Evolutionary conservation across 2,329 filamentous ascomycete genomes (phyloP).

Genomic region (Colletotrichum limetticola): DNA sequence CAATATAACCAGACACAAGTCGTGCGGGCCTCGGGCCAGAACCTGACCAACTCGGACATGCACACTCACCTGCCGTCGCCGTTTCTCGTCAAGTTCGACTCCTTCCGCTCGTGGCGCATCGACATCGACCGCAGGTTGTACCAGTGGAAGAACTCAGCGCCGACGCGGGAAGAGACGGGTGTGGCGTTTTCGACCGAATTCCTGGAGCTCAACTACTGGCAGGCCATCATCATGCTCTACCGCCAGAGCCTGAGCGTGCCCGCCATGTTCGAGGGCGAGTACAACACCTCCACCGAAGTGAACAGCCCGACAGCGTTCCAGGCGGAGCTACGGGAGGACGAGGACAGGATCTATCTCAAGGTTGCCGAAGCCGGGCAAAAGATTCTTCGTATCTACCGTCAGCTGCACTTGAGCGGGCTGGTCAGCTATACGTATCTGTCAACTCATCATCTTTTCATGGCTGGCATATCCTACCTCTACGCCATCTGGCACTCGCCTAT

Average conservation of each 20-base stretch:
- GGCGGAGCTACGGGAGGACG: constrained; percentile 78
- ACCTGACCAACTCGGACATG: constrained; percentile 76
- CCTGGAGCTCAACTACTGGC: constrained; percentile 96
- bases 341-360: constrained; percentile 92
- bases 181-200: constrained; percentile 92
- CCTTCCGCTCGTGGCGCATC: constrained; percentile 87
- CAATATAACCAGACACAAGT: constrained; percentile 91
- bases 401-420: constrained; percentile 85
- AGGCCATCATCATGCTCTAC: constrained; percentile 95
- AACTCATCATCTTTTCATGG: constrained; percentile 97
- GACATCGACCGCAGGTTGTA: constrained; percentile 86
- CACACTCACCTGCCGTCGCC: constrained; percentile 84
- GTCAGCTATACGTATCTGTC: constrained; percentile 97
- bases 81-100: constrained; percentile 84
- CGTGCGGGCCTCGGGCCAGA: constrained; percentile 73
- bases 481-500: constrained; percentile 96
- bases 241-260: constrained; percentile 90
- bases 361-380: constrained; percentile 95
- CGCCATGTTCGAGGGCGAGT: constrained; percentile 83
- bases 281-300: constrained; percentile 72
- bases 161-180: constrained; percentile 80
- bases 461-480: constrained; percentile 94
- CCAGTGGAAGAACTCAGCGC: constrained; percentile 88
- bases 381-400: constrained; percentile 89
- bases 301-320: constrained; percentile 71